Evolutionary conservation across 2,329 filamentous ascomycete genomes (phyloP).

Genomic region (Diaporthe eres): DNA sequence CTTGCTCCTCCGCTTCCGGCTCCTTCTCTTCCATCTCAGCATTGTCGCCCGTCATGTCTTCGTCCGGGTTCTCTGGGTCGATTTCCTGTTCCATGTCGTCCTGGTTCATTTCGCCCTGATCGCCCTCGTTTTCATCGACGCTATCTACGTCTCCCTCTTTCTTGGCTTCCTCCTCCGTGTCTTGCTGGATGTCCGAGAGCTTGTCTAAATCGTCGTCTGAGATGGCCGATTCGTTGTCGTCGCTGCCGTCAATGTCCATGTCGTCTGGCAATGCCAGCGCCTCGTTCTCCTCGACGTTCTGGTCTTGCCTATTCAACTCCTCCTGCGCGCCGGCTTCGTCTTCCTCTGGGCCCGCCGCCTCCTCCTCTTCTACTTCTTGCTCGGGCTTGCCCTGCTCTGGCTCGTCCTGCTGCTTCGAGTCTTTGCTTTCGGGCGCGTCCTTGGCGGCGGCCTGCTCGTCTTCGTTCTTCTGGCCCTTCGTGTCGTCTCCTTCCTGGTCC

Average conservation of each 20-base stretch:
- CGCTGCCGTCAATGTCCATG: conserved; percentile 51
- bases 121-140: conserved; percentile 61
- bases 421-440: conserved; percentile 65
- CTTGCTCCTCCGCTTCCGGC: conserved; percentile 49
- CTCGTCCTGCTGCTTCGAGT: conserved; percentile 56
- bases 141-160: conserved; percentile 48
- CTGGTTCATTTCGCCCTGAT: conserved; percentile 39
- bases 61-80: conserved; percentile 43
- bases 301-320: conserved; percentile 74
- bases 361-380: conserved; percentile 51
- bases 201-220: conserved; percentile 52
- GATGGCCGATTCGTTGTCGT: conserved; percentile 40
- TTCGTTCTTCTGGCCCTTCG: conserved; percentile 77
- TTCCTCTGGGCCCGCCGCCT: conserved; percentile 68
- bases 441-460: conserved; percentile 73
- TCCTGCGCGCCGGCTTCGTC: conserved; percentile 69
- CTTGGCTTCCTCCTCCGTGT: conserved; percentile 41
- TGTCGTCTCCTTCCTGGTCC: conserved; percentile 81
- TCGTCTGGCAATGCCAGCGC: conserved; percentile 48
- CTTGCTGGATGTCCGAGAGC: conserved; percentile 60
- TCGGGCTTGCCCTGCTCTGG: conserved; percentile 59
- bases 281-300: conserved; percentile 54
- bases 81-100: conserved; percentile 81
- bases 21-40: conserved; percentile 47
- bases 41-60: conserved; percentile 40